These are phyloP conservation scores for Suillus paluster DNA, from an alignment of 768 basidiomycete genomes.

Conservation along the genomic window DNA sequence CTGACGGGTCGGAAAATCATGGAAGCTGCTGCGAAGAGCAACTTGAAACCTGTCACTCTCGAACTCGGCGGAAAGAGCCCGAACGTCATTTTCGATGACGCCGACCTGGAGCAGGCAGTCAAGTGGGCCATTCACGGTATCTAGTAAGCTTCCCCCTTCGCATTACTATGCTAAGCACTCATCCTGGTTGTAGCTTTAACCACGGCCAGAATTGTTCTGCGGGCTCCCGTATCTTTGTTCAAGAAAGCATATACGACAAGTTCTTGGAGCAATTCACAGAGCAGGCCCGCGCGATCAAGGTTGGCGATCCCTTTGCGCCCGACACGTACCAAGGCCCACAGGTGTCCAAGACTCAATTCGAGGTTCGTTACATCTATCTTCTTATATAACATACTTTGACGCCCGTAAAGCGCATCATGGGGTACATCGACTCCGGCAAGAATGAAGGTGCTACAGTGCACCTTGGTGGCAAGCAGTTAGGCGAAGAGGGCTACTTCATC, in stretches of 20 bases:
- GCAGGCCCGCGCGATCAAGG: slow-evolving; percentile 34
- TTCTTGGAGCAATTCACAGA: slow-evolving; percentile 10
- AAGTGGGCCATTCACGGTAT: no score
- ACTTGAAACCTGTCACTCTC: slow-evolving; percentile 75
- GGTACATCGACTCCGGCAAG: slow-evolving; percentile 55
- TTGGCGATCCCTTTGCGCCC: slow-evolving; percentile 49
- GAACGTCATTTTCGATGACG: slow-evolving; percentile 53
- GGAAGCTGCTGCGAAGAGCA: slow-evolving; percentile 78
- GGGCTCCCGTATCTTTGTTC: no score
- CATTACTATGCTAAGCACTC: no score
- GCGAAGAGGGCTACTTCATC: slow-evolving; percentile 49
- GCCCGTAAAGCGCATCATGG: slow-evolving; percentile 43
- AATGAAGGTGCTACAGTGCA: slow-evolving; percentile 52
- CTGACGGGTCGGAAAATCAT: slow-evolving; percentile 78
- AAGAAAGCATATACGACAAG: slow-evolving; percentile 38
- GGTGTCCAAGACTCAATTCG: slow-evolving; percentile 51
- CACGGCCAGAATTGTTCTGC: no score
- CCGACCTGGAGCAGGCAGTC: slow-evolving; percentile 33
- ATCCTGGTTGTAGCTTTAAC: no score
- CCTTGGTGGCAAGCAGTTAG: slow-evolving; percentile 47
- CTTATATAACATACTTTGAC: background rate
- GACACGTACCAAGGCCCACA: slow-evolving; percentile 51
- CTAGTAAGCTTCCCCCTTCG: no score
- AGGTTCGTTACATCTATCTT: slow-evolving; percentile 27
- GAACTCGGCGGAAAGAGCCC: slow-evolving; percentile 61